Conservation (phyloP, 768 basidiomycete genomes). For the Tricholoma saponaceum region DNA sequence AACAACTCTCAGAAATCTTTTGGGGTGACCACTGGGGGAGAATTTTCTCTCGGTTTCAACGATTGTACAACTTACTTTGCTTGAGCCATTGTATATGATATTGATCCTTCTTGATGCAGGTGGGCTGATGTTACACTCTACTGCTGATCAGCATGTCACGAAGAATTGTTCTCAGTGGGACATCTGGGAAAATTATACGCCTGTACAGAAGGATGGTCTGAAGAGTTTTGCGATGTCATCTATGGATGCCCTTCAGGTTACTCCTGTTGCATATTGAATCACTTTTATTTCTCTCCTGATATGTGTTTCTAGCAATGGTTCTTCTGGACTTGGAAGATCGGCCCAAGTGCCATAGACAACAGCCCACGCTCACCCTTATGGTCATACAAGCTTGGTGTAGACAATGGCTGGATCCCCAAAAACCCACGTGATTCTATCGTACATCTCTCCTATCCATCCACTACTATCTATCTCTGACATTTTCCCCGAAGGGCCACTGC, state of each 20-base stretch:
- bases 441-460: neutral
- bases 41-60: slow-evolving; percentile 69
- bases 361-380: slow-evolving; percentile 27
- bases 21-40: slow-evolving; percentile 72
- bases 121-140: neutral
- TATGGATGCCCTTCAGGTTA: slow-evolving; percentile 13
- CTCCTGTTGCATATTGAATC: too few relatives aligned
- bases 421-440: neutral
- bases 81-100: neutral
- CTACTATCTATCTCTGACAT: slow-evolving; percentile 22
- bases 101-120: neutral
- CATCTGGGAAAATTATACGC: slow-evolving; percentile 57
- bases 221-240: slow-evolving; percentile 55
- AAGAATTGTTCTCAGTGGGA: slow-evolving; percentile 28
- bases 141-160: neutral
- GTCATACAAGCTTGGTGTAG: slow-evolving; percentile 45
- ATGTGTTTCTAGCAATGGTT: slow-evolving; percentile 23
- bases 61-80: slow-evolving; percentile 43
- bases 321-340: slow-evolving; percentile 46
- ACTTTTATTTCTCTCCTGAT: too few relatives aligned
- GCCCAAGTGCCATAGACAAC: neutral
- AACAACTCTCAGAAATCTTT: slow-evolving; percentile 48
- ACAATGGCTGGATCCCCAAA: slow-evolving; percentile 39
- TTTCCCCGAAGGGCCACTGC: slow-evolving; percentile 54
- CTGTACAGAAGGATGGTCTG: slow-evolving; percentile 29